Evolutionary conservation across 23 red algal genomes (phyloP).

Genomic region (Gracilariopsis chorda): DNA sequence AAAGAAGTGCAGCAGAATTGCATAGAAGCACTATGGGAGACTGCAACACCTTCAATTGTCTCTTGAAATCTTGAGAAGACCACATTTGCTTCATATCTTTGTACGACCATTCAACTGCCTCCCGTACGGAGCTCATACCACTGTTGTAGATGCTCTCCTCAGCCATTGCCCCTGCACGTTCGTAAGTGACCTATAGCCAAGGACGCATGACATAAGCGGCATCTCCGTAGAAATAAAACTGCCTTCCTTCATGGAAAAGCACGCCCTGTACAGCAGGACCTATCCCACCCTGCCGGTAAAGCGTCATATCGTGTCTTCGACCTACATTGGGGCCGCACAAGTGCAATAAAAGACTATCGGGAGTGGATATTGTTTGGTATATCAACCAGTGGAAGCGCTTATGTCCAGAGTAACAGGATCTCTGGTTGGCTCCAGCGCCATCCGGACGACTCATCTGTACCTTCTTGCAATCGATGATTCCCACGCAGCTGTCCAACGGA

Average conservation of each 20-base stretch:
- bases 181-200: constrained; percentile 4
- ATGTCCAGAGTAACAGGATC: neutral
- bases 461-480: constrained; percentile 19
- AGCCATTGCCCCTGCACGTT: neutral
- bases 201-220: neutral
- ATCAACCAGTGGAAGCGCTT: constrained; percentile 7
- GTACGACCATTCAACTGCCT: constrained; percentile 3
- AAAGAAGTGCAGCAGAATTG: neutral
- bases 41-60: neutral
- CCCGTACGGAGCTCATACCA: neutral
- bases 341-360: constrained; percentile 13
- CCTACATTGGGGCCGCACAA: neutral
- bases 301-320: constrained; percentile 6
- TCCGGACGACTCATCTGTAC: neutral
- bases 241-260: neutral
- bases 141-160: neutral
- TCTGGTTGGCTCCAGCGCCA: neutral
- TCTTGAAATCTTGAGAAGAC: neutral
- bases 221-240: constrained; percentile 11
- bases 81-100: neutral
- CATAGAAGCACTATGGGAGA: neutral
- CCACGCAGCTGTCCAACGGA: neutral
- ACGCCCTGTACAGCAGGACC: neutral
- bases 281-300: neutral
- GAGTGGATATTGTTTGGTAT: constrained; percentile 4